phyloP scores from a whole-genome alignment of 176 grass and related monocot genomes.

The Echinochloa phyllopogon region DNA sequence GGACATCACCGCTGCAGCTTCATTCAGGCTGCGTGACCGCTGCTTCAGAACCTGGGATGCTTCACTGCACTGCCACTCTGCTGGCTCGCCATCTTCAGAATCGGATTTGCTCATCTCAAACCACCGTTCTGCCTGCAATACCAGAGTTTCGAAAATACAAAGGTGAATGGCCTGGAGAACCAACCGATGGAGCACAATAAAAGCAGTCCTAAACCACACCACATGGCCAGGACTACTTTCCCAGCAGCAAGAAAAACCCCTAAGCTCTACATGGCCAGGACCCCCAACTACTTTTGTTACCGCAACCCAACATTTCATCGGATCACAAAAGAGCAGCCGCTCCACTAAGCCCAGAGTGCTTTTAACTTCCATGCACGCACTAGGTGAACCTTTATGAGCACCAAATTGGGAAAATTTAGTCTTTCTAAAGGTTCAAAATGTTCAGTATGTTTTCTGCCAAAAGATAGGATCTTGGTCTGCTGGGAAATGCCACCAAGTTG shows the following conservation, averaged over 20 bases:
- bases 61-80: not conserved
- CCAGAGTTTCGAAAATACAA: not conserved
- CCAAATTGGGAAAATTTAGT: not conserved
- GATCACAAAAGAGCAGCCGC: not conserved
- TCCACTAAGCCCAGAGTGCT: not conserved
- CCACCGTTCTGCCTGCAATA: constrained; percentile 78
- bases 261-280: not conserved
- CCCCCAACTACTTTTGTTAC: not conserved
- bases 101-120: constrained; percentile 39
- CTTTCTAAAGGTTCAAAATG: not conserved
- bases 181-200: not conserved
- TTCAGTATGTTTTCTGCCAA: not conserved
- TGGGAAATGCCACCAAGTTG: not conserved
- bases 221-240: not conserved
- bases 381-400: not conserved
- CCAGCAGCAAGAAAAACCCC: not conserved
- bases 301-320: not conserved
- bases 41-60: constrained; percentile 45
- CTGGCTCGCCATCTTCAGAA: not conserved
- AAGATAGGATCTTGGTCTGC: not conserved
- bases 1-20: constrained; percentile 59
- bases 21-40: constrained; percentile 57
- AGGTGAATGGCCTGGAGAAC: not conserved
- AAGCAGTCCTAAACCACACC: not conserved
- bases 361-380: not conserved